Evolutionary conservation across 805 yeast species (phyloP).

Genomic region (Saccharomycopsis fermentans): DNA sequence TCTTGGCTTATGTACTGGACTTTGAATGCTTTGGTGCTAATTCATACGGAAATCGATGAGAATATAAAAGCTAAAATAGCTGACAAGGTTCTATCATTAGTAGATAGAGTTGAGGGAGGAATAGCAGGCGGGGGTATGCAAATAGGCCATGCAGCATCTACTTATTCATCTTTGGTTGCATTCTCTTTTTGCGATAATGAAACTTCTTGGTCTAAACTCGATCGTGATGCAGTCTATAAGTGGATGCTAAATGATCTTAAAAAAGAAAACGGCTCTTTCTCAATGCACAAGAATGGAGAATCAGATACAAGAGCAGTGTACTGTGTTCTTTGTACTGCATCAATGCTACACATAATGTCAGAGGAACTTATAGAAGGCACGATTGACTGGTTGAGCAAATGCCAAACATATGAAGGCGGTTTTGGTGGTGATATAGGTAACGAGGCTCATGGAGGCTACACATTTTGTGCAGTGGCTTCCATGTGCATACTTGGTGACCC

Average conservation of each 20-base stretch:
- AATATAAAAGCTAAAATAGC: constrained; percentile 25
- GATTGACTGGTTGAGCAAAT: constrained; percentile 47
- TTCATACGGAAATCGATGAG: constrained; percentile 26
- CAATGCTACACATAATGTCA: constrained; percentile 52
- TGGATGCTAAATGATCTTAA: constrained; percentile 61
- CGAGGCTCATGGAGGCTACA: constrained; percentile 97
- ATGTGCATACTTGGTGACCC: constrained; percentile 38
- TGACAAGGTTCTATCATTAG: constrained; percentile 25
- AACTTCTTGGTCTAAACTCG: constrained; percentile 15
- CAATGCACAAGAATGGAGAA: constrained; percentile 73
- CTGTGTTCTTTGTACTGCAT: constrained; percentile 70
- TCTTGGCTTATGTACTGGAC: constrained; percentile 91
- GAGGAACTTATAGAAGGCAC: constrained; percentile 46
- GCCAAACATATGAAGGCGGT: constrained; percentile 95
- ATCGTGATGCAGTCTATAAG: constrained; percentile 35
- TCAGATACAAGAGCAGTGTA: constrained; percentile 77
- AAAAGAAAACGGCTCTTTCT: constrained; percentile 62
- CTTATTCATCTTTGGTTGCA: constrained; percentile 67
- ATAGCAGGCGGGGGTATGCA: constrained; percentile 83
- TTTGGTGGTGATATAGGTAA: constrained; percentile 73
- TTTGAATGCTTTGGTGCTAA: constrained; percentile 39
- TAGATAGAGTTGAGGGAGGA: constrained; percentile 42
- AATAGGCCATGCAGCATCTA: constrained; percentile 71
- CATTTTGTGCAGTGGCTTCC: constrained; percentile 78
- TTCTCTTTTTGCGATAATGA: constrained; percentile 42